Evolutionary conservation across 2,329 filamentous ascomycete species (phyloP).

Genomic region (Pseudogymnoascus sp.): DNA sequence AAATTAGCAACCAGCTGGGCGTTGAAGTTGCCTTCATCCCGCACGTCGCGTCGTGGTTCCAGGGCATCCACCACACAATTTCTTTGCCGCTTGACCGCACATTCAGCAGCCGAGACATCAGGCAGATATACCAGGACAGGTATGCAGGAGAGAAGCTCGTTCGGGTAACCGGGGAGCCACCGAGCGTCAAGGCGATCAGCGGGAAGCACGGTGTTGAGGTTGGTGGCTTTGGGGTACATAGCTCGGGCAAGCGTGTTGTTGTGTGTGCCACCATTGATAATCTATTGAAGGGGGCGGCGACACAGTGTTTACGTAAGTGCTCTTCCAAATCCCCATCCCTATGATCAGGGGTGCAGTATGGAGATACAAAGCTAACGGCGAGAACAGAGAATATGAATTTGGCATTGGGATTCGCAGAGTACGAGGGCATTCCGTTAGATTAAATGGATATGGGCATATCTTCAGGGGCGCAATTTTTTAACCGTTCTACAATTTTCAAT

Average conservation of each 20-base stretch:
- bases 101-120: conserved; percentile 86
- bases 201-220: conserved; percentile 87
- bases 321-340: conserved; percentile 11
- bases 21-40: conserved; percentile 76
- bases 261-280: conserved; percentile 92
- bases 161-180: conserved; percentile 83
- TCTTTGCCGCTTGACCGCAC: conserved; percentile 77
- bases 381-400: conserved; percentile 81
- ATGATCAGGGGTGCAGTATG: conserved; percentile 9
- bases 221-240: conserved; percentile 91
- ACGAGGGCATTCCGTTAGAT: conserved; percentile 67
- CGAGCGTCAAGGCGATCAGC: conserved; percentile 75
- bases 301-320: conserved; percentile 79
- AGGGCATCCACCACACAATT: conserved; percentile 88
- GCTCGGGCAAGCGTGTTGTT: conserved; percentile 82
- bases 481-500: conserved; percentile 1
- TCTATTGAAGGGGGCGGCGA: conserved; percentile 84
- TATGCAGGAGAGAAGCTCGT: conserved; percentile 95
- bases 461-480: neutral
- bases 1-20: conserved; percentile 75
- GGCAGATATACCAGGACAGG: conserved; percentile 89
- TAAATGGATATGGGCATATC: conserved; percentile 15
- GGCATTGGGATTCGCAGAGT: conserved; percentile 80
- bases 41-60: conserved; percentile 95
- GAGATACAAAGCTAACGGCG: conserved; percentile 12